These are phyloP conservation scores for Neonectria ditissima DNA, from an alignment of 2,329 filamentous ascomycete species.

Conservation along the genomic window DNA sequence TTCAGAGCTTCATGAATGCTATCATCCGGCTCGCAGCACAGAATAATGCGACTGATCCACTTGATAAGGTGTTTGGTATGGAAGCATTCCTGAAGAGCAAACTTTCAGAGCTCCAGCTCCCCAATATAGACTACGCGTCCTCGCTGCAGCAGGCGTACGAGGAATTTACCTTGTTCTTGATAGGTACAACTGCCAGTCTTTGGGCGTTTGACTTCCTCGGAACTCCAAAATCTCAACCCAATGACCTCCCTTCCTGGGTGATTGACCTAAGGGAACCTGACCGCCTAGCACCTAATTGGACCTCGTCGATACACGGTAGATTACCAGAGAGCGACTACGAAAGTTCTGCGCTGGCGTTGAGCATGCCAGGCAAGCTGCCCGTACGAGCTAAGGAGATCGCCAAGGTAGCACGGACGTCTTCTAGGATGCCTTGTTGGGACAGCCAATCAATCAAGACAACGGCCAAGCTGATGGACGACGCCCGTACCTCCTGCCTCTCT, in stretches of 20 bases:
- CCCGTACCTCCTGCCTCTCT: neutral
- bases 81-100: neutral
- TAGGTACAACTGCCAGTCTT: neutral
- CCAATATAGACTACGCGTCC: neutral
- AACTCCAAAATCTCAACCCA: neutral
- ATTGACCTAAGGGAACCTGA: neutral
- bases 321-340: neutral
- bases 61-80: conserved; percentile 1
- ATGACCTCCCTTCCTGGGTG: neutral
- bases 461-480: neutral
- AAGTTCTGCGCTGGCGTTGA: neutral
- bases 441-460: neutral
- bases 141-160: neutral
- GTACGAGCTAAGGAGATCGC: neutral
- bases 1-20: neutral
- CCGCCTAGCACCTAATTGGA: neutral
- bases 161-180: neutral
- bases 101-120: neutral
- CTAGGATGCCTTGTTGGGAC: neutral
- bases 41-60: neutral
- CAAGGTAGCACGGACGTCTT: neutral
- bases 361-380: neutral
- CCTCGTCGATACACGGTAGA: neutral
- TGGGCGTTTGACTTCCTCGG: neutral
- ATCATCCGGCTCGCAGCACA: neutral